Evolutionary conservation across 768 basidiomycete species (phyloP), one percentile per base, ranked within the genome.

Genomic region (Lactifluus piperatus): DNA sequence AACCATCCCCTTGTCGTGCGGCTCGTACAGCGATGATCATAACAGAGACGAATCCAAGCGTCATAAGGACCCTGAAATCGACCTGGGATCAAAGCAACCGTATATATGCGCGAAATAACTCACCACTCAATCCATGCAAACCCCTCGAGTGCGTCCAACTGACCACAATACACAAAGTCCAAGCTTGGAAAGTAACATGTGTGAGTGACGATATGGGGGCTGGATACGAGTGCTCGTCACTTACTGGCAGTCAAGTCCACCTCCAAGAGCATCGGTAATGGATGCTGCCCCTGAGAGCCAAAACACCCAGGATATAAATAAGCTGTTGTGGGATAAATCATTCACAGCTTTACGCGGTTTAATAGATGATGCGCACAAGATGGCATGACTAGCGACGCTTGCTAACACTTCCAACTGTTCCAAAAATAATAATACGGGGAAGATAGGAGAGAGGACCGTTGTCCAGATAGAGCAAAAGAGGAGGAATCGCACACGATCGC

Each of bases 401-500:
- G 62, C 8, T 4, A 65, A 3, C 5, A 60, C 2, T 24, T 34
- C 24, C 8, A 43, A 43, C 16, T 30, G 39, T 18, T 24, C 57
- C n/a, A 48, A n/a, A 4, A 50, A 24, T 39, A 65, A 46, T 18
- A 56, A 9, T 2, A 9, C n/a, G 16, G 62, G 49, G n/a, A 65
- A 57, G 43, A 65, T 20, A 5, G 64, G 64, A 22, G 64, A 51
- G 11, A 65, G 52, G 5, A 63, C 0, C 7, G 62, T 39, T 6
- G 64, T 63, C 64, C 64, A 65, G 44, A 63, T 46, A n/a, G 64
- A 65, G 58, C 62, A 63, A 49, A 65, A 65, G 2, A 65, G 64
- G 47, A 65, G 62, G 56, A 60, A 65, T 26, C 48, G 50, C 8
- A 60, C 57, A 48, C 85, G 80, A 66, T 85, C 81, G 45, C 81